Base-by-base conservation (phyloP, 352 stramenopile genomes). In the Plasmopara halstedii region DNA sequence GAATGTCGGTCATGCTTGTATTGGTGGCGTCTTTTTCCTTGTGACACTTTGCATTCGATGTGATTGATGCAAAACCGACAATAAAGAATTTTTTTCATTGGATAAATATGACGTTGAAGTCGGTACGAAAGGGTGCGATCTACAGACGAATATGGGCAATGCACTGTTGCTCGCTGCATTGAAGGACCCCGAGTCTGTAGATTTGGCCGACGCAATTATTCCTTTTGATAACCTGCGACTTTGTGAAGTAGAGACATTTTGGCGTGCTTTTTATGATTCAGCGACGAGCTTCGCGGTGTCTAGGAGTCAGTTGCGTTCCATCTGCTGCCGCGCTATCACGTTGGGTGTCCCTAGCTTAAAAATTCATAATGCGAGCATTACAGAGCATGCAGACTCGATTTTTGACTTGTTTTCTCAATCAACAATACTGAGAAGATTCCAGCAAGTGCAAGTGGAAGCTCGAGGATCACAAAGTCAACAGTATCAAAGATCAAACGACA, bases 181-280 rank as follows among this genome's bases (percentile, higher is more conserved):
- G 35, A 72, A 59, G 31, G 67, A 83, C 37, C 71, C 41, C 1
- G 53, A 58, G 25, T 45, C 52, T 0, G 67, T 81, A n/a, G 56
- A 31, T 29, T 63, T 90, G 32, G 64, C 52, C 20, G 70, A 88
- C 11, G 76, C 58, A 23, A 73, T 90, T 40, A 27, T 79, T 7
- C 74, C 82, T 13, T 94, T 83, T 42, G 78, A 90, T 45, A 82
- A 88, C 49, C 67, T 94, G 23, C 61, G 60, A 4, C 55, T 87
- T 17, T 52, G 53, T 15, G 75, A 85, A 48, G 69, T 94, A n/a
- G 80, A 94, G 53, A 64, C 62, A 34, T 83, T 86, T 46, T 94
- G 82, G 82, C 75, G 75, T 27, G 81, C 61, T 42, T 94, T 94
- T 57, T 94, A 87, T 52, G 77, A 89, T 52, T 71, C 73, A 46